Base-by-base conservation (phyloP, 2,329 filamentous ascomycete genomes). In the Scedosporium dehoogii region DNA sequence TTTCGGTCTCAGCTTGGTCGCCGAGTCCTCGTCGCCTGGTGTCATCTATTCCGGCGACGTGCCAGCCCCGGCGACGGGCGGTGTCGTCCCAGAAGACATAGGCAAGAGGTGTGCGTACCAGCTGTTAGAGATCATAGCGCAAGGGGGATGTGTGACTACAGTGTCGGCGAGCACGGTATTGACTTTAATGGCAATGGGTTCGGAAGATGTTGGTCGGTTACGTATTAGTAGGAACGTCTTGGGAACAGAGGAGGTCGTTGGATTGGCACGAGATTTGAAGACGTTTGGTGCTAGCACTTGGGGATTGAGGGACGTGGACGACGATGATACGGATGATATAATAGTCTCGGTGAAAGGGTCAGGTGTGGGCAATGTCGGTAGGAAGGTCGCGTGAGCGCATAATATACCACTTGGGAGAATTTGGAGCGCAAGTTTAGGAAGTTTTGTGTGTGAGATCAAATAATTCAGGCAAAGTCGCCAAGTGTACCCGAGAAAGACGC, bases 171-270 rank as follows among this genome's bases (percentile, higher is more conserved):
- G 85, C 3, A 93, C 88, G 0, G 82, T 96, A 66, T 74, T 99
- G 61, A 90, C 87, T 18, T 79, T 99, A 65, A 99, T 99, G 94
- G 91, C 92, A 41, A 97, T 99, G 94, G 94, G 94, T 0, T 91
- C 89, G 1, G 94, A 97, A 72, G 94, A 99, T 73, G 92, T 99
- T 14, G 94, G 94, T 4, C 84, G 94, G 64, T 74, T 99, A 67
- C 85, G 90, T 65, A 72, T 99, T 63, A 91, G 92, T 38, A 87
- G 85, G 68, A 89, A 93, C 57, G 85, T 97, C 0, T 75, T 97
- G 56, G 92, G 86, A 0, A 89, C 87, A 2, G 91, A 96, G 71
- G 88, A 91, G 64, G 79, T 91, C 61, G 83, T 99, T 63, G 85
- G 86, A 59, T 76, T 97, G 61, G 92, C 90, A 10, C 83, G 94